Conservation (phyloP, 805 yeast genomes). For the Saccharomyces eubayanus region DNA sequence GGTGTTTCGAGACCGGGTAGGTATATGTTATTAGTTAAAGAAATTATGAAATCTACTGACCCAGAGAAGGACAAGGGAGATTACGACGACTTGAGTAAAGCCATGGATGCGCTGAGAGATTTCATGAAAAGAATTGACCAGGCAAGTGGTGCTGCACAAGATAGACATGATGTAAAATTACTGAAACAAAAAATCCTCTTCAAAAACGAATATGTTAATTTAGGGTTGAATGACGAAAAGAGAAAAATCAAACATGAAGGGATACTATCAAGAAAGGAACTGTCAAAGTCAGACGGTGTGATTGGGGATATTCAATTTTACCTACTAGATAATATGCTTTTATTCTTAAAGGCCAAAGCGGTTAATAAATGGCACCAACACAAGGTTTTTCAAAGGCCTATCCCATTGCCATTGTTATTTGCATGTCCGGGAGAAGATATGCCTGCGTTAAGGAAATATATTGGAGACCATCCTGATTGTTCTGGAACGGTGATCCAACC, state of each 20-base stretch:
- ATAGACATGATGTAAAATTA: constrained; percentile 80
- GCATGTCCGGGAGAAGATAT: constrained; percentile 72
- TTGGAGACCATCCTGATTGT: constrained; percentile 27
- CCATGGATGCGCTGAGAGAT: constrained; percentile 65
- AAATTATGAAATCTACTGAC: constrained; percentile 78
- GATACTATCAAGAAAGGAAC: constrained; percentile 29
- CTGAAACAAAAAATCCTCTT: constrained; percentile 77
- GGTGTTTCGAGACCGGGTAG: constrained; percentile 95
- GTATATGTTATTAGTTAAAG: constrained; percentile 75
- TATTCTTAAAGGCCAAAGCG: constrained; percentile 77
- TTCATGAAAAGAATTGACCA: constrained; percentile 65
- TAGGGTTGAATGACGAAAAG: constrained; percentile 75
- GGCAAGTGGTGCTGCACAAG: constrained; percentile 90
- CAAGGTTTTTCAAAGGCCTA: constrained; percentile 83
- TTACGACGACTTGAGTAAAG: constrained; percentile 48
- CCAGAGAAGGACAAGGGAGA: constrained; percentile 54
- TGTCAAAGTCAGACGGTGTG: constrained; percentile 20
- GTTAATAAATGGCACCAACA: constrained; percentile 86
- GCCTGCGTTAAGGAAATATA: constrained; percentile 47
- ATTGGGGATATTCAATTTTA: constrained; percentile 75
- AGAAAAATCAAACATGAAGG: constrained; percentile 50
- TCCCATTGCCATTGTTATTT: constrained; percentile 68
- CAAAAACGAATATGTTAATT: constrained; percentile 76
- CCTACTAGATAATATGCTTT: constrained; percentile 76
- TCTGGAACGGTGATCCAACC: constrained; percentile 25